Conservation (phyloP, 1,284 basidiomycete genomes). For the Pholiota adiposa region DNA sequence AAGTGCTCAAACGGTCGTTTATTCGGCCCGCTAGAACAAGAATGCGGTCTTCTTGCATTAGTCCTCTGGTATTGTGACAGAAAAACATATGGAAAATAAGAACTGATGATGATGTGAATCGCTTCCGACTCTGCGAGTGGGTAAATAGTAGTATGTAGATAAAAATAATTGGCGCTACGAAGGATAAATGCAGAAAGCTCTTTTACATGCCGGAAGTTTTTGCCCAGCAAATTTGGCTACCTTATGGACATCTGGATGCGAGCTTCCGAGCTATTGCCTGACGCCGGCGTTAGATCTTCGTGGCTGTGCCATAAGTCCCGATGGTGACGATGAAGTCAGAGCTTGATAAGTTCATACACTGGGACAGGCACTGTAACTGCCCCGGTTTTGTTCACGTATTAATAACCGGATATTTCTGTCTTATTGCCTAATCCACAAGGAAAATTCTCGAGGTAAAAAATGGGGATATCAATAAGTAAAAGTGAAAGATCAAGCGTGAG, state of each 20-base stretch:
- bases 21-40: neutral
- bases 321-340: constrained; percentile 10
- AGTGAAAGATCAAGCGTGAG: constrained; percentile 2
- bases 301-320: constrained; percentile 7
- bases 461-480: constrained; percentile 9
- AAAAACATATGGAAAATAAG: neutral
- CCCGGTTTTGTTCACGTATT: constrained; percentile 4
- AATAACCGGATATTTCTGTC: constrained; percentile 7
- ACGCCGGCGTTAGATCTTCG: constrained; percentile 8
- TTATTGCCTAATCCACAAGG: constrained; percentile 1
- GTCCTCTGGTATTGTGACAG: neutral
- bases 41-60: neutral
- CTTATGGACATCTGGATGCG: neutral
- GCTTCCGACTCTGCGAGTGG: neutral
- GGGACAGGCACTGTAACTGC: constrained; percentile 2
- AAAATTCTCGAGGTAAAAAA: constrained; percentile 10
- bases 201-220: neutral
- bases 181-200: neutral
- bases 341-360: neutral
- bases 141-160: neutral
- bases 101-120: neutral
- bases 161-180: neutral
- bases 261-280: neutral
- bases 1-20: neutral
- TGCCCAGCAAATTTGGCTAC: neutral